These are phyloP conservation scores for Uncinocarpus reesii DNA, from an alignment of 2,329 filamentous ascomycete genomes.

Conservation along the genomic window DNA sequence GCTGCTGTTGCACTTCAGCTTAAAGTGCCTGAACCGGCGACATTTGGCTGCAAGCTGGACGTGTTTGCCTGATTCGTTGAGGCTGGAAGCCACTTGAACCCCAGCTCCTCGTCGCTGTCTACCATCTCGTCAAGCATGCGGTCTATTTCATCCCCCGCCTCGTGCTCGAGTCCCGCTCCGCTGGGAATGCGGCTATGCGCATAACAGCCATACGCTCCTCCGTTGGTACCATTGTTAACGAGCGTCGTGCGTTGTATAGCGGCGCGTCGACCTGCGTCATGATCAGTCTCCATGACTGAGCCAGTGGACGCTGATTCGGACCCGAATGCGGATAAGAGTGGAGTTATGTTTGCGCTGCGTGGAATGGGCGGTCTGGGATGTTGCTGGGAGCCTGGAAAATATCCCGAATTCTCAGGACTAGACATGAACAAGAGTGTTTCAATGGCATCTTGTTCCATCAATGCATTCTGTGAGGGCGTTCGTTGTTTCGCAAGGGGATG, in stretches of 20 bases:
- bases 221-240: constrained; percentile 19
- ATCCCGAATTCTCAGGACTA: constrained; percentile 40
- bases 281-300: constrained; percentile 16
- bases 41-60: not conserved
- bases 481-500: constrained; percentile 23
- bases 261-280: not conserved
- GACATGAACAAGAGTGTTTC: constrained; percentile 43
- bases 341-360: constrained; percentile 9
- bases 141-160: constrained; percentile 23
- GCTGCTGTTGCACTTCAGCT: not conserved
- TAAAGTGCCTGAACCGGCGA: not conserved
- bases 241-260: constrained; percentile 1
- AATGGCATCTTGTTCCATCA: constrained; percentile 43
- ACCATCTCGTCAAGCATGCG: constrained; percentile 23
- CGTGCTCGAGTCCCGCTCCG: constrained; percentile 14
- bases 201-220: constrained; percentile 13
- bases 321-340: constrained; percentile 11
- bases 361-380: constrained; percentile 14
- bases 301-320: constrained; percentile 16
- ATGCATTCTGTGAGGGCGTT: constrained; percentile 35
- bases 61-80: not conserved
- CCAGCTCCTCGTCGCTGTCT: constrained; percentile 21
- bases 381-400: constrained; percentile 28
- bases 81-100: constrained; percentile 16
- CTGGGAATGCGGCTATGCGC: not conserved